Conservation (phyloP, 192 early-diverging fungal species). For the Coemansia reversa region DNA sequence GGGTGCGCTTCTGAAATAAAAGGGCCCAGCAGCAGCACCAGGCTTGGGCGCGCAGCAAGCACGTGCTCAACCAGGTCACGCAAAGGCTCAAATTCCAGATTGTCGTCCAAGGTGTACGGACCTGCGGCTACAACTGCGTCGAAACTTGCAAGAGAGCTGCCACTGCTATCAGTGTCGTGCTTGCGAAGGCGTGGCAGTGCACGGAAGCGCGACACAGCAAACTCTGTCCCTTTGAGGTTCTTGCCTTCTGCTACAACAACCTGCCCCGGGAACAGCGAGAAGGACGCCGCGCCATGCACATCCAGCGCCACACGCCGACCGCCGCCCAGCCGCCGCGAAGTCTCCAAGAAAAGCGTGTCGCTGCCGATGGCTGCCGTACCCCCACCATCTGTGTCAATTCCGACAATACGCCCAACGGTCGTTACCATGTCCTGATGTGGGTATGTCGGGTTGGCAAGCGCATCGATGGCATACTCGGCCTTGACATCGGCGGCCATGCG, state of each 20-base stretch:
- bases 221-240: conserved; percentile 59
- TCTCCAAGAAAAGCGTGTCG: conserved; percentile 70
- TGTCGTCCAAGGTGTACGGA: conserved; percentile 81
- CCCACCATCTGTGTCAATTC: conserved; percentile 65
- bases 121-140: conserved; percentile 75
- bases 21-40: conserved; percentile 78
- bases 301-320: conserved; percentile 70
- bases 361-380: conserved; percentile 26
- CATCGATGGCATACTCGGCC: conserved; percentile 38
- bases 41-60: conserved; percentile 66
- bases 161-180: conserved; percentile 22
- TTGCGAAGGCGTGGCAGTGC: conserved; percentile 62
- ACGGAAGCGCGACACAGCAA: conserved; percentile 56
- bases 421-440: conserved; percentile 60
- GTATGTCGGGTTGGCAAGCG: conserved; percentile 55
- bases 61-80: conserved; percentile 69
- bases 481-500: conserved; percentile 49
- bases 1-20: conserved; percentile 68
- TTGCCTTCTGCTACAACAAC: conserved; percentile 72
- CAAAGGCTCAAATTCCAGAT: conserved; percentile 79
- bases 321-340: conserved; percentile 72
- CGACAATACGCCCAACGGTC: conserved; percentile 78
- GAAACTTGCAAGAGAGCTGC: conserved; percentile 19
- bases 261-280: conserved; percentile 88
- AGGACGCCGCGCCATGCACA: conserved; percentile 58